Conservation (phyloP, 345 rosid genomes). For the Sonneratia caseolaris region DNA sequence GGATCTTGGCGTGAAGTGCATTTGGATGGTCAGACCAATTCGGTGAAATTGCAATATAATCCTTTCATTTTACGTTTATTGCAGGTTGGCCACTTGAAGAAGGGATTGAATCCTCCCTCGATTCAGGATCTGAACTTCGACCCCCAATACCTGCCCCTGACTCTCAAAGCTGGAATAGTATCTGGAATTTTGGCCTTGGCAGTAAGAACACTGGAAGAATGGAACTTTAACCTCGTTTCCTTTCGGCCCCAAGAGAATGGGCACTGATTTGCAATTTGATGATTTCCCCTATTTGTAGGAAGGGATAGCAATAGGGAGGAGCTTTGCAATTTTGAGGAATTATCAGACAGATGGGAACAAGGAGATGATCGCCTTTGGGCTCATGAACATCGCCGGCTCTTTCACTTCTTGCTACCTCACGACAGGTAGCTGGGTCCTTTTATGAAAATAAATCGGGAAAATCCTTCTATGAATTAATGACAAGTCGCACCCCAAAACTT, state of each 20-base stretch:
- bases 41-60: background rate
- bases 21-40: background rate
- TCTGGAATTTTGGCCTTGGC: constrained; percentile 67
- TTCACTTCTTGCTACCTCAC: constrained; percentile 89
- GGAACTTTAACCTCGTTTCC: no score
- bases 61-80: background rate
- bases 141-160: constrained; percentile 37
- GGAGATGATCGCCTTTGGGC: constrained; percentile 84
- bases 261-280: background rate
- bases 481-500: background rate
- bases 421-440: constrained; percentile 34
- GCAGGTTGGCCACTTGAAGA: constrained; percentile 74
- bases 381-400: constrained; percentile 83
- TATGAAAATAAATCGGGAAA: no score
- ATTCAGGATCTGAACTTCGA: constrained; percentile 44
- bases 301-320: constrained; percentile 85
- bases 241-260: background rate
- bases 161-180: constrained; percentile 51
- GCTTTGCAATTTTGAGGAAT: constrained; percentile 67
- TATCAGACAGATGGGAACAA: constrained; percentile 90
- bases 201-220: constrained; percentile 24
- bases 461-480: background rate
- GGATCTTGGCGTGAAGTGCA: no score
- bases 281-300: constrained; percentile 31
- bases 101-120: constrained; percentile 68